Base-by-base conservation (phyloP, 2,329 filamentous ascomycete genomes). In the Bipolaris cookei region DNA sequence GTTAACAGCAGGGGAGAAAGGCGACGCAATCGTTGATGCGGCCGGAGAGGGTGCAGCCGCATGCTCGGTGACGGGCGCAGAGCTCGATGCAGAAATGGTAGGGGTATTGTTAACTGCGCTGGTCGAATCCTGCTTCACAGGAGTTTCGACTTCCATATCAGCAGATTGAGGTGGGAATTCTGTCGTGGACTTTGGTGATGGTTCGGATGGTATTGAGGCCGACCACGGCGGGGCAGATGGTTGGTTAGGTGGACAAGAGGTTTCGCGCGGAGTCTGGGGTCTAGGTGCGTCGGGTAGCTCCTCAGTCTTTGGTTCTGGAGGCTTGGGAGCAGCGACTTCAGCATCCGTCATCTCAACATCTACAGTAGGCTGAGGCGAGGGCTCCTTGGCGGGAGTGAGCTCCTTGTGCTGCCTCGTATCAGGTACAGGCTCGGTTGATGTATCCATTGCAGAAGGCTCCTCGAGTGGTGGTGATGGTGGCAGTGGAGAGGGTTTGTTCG, bases 1-100 rank as follows among this genome's bases (percentile, higher is more conserved):
- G n/a, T 72, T 73, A 23, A 81, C 77, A 8, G 77, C 74, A 37
- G 75, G 72, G 8, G 76, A 77, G 55, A 76, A 73, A 10, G 70
- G 69, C 30, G 73, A 75, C 5, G 65, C 62, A 42, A 62, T 65
- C 1, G 62, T 52, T 7, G 46, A 44, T 21, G 56, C 60, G 23
- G 65, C 44, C 6, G 74, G 72, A 14, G 74, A 77, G 43, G 76
- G 70, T 8, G 68, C 68, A 35, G 72, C 52, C 16, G 62, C 48
- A 44, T 54, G 61, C 10, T 64, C 65, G 13, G 66, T 60, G 3
- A 64, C 32, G n/a, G 62, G 49, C 18, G 63, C 63, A 18, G 68
- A 55, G 16, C 63, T 54, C n/a, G 69, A 62, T 7, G 64, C 71
- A 18, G 73, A 69, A 11, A 70, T 68, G n/a, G 64, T 63, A 11